Evolutionary conservation across 331 rosid genomes (phyloP), one percentile per base, ranked within the genome.

Genomic region (Acacia concinna): DNA sequence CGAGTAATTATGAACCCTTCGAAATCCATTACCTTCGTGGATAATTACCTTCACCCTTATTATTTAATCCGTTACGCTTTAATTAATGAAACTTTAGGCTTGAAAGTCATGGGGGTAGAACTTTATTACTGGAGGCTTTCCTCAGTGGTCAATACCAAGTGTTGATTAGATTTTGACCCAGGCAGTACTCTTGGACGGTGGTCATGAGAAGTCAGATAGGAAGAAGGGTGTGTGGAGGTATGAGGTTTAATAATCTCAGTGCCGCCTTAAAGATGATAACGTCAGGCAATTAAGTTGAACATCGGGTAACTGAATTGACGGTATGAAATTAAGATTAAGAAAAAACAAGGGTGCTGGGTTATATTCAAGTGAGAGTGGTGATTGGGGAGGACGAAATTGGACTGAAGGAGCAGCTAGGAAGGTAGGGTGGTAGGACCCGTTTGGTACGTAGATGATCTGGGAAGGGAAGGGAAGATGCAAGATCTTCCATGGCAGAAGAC

Each of bases 1-100:
- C 28, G 35, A 32, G 20, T 60, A 41, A 75, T 75, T 52, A 79
- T 75, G 28, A 32, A 64, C 71, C n/a, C 31, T 66, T 54, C 73
- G 67, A 78, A 64, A 82, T 32, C 27, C 32, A 40, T 38, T 49
- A n/a, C 41, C 77, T 68, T 1, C 62, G 10, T 21, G 34, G 21
- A 72, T 71, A 28, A 30, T 47, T 28, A 64, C 43, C 68, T 52
- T 15, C 32, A 28, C 25, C 66, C 59, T 52, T 57, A 35, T 37
- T 43, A 23, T 43, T 68, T 41, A 51, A 51, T 5, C 8, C 14
- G 59, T 17, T 43, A 66, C 67, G 54, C 17, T 43, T 81, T 41
- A 38, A 67, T 15, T 46, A 46, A 7, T 15, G 52, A 46, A 46
- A 17, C 5, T 51, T 6, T 20, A 20, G 21, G 25, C 70, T 81